Percentiles rank a stretch among this genome's conserved stretches.
Conservation (phyloP, 2,329 filamentous ascomycete species). For the Apiospora hydei region DNA sequence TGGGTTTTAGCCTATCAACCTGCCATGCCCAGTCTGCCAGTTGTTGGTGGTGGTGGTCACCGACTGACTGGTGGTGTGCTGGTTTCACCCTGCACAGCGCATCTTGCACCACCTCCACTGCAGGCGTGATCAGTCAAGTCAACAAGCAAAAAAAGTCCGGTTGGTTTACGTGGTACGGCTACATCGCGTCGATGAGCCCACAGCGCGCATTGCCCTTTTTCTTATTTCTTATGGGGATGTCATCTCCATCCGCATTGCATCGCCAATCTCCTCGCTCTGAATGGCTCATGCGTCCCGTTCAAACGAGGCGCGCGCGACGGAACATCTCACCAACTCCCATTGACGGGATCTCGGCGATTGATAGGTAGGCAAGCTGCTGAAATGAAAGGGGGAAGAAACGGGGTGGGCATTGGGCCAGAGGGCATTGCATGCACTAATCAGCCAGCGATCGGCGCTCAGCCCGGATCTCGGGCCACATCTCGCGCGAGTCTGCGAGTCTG, state of each 20-base stretch:
- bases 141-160: background rate
- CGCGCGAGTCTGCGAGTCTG: too few relatives aligned
- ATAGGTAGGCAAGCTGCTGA: too few relatives aligned
- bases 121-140: background rate
- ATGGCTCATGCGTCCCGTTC: background rate
- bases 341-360: too few relatives aligned
- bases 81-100: background rate
- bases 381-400: too few relatives aligned
- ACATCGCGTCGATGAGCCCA: background rate
- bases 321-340: background rate
- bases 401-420: too few relatives aligned
- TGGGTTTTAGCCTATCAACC: background rate
- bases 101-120: background rate
- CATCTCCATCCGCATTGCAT: background rate
- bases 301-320: background rate
- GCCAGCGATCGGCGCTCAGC: too few relatives aligned
- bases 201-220: background rate
- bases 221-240: background rate
- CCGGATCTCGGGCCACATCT: too few relatives aligned
- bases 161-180: background rate
- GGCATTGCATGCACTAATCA: background rate
- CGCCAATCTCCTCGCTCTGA: background rate
- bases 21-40: background rate
- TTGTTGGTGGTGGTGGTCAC: background rate
- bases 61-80: background rate